Base-by-base conservation (phyloP, 768 basidiomycete genomes). In the Boletus subparvulus region DNA sequence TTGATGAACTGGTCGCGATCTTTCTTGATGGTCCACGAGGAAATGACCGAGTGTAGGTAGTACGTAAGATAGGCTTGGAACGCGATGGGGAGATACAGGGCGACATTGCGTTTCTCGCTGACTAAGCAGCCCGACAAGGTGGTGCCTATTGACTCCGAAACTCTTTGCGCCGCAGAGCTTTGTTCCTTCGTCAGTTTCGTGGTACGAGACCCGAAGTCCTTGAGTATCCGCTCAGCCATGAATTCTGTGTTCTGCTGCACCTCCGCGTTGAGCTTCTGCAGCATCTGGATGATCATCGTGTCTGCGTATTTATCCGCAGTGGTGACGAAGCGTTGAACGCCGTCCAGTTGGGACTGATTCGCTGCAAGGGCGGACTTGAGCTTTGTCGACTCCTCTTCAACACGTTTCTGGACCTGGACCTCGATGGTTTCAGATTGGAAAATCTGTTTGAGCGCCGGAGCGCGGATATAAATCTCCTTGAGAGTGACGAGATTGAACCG, bases 251-350 rank as follows among this genome's bases (percentile, higher is more conserved):
- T 21, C 21, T 21, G 21, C 21, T 21, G 21, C 21, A 21, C 21
- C 21, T 21, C 21, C 21, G 21, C 21, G 21, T 21, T 21, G 21
- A 21, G 21, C 21, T 52, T 59, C 44, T 44, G 54, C 16, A 63
- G 36, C 35, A 39, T 44, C 47, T 48, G 32, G 24, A 46, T 19
- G n/a, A 63, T 36, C 39, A 13, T n/a, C 32, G 44, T 16, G n/a
- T 63, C 61, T 14, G 61, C 30, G 14, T 54, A 41, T 10, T 26
- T 48, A 32, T 62, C 55, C 21, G 55, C 52, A 3, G 47, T 56
- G 14, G 59, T 42, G 39, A 56, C 30, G 13, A 56, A 52, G 35
- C 43, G 50, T 14, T 50, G 47, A 6, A 54, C 54, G 9, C 24
- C 19, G 11, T 52, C 36, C 16, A 61, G 36, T 12, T 61, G 59